Percentiles rank a stretch among this genome's conserved stretches.
Evolutionary conservation across 176 grass and related monocot genomes (phyloP).

Genomic region (Saccharum spontaneum): DNA sequence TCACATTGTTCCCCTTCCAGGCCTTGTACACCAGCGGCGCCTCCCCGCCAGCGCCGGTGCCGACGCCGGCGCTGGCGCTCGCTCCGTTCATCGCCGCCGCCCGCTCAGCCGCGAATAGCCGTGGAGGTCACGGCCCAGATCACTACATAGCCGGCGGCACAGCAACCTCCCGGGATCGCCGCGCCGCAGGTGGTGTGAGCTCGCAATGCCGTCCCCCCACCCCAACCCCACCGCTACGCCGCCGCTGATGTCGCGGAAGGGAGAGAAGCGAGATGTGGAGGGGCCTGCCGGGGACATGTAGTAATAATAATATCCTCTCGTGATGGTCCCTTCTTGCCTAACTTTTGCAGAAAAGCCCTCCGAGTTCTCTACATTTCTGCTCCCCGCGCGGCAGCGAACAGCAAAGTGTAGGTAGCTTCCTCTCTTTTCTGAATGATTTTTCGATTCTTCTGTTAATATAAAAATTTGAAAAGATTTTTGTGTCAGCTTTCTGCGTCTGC

Average conservation of each 20-base stretch:
- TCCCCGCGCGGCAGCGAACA: background rate
- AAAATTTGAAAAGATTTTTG: background rate
- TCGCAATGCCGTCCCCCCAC: constrained; percentile 23
- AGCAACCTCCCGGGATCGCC: background rate
- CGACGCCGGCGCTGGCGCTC: constrained; percentile 15
- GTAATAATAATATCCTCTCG: constrained; percentile 37
- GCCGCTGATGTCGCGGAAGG: constrained; percentile 39
- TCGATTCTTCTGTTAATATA: background rate
- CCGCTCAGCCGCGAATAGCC: constrained; percentile 7
- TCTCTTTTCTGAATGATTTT: background rate
- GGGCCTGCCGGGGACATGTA: constrained; percentile 23
- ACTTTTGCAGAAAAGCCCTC: background rate
- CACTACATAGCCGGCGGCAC: constrained; percentile 25
- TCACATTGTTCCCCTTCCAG: constrained; percentile 66
- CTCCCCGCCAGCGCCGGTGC: constrained; percentile 19
- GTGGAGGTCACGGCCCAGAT: constrained; percentile 36
- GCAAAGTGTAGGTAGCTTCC: background rate
- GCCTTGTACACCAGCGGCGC: constrained; percentile 54
- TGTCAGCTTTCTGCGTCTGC: background rate
- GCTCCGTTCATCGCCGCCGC: constrained; percentile 43
- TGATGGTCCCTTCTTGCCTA: background rate
- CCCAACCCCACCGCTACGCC: constrained; percentile 25
- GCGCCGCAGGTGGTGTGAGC: background rate
- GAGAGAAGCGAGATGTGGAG: background rate
- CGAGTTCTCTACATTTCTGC: background rate